Evolutionary conservation across 2,329 filamentous ascomycete genomes (phyloP), one percentile per base, ranked within the genome.

Genomic region (Amauroascus niger): DNA sequence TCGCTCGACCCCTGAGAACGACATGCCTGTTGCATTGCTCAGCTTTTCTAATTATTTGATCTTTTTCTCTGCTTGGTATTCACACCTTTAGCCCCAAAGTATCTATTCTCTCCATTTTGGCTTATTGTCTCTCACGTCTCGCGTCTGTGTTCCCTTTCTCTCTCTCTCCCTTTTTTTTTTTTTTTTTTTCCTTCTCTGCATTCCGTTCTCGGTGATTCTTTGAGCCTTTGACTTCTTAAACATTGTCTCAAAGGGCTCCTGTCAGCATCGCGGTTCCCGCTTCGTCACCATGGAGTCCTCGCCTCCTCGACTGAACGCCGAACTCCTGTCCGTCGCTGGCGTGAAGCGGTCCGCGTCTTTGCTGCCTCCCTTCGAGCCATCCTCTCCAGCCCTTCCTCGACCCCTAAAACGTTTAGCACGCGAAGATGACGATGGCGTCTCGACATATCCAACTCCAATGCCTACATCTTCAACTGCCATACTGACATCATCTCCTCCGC

Each of bases 401-500:
- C 71, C 73, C 3, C 64, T 69, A 48, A 76, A 76, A 65, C 71
- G 73, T 60, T 61, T 72, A 57, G 69, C 70, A 63, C 69, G 71
- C 63, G 72, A 73, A 60, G 67, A 69, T 40, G 65, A 69, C 55
- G 65, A 67, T 30, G 65, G 70, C 52, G 59, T 65, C 53, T 68
- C 69, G 61, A 88, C 85, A 65, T 97, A 97, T 72, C 93, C 93
- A 40, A 97, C 93, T 2, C 93, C 93, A 1, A 80, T 95, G 57
- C 90, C 91, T 18, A 96, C 91, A 3, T 97, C 93, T 2, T 95
- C 88, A 61, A 95, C 91, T 44, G 88, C 87, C 64, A 88, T 96
- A 63, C 76, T 95, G 61, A 88, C 87, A 35, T 94, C 88, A 46
- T 95, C 90, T 53, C 90, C 90, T 46, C 84, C 86, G 55, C 78